phyloP scores from a whole-genome alignment of 352 stramenopile species.

The Pythium dissotocum region DNA sequence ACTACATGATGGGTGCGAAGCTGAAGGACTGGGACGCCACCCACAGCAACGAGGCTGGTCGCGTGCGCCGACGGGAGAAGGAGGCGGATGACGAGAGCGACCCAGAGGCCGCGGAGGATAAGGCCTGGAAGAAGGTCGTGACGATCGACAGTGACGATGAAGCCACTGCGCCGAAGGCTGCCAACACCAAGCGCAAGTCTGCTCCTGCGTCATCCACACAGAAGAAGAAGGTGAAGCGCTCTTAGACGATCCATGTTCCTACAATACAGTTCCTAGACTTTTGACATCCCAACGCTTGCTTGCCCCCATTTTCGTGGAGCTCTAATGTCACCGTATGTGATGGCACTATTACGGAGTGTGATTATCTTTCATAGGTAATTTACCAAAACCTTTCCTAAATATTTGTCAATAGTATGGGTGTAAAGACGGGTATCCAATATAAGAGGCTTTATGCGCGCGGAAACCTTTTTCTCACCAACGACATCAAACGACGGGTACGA shows the following conservation, averaged over 20 bases:
- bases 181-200: constrained; percentile 38
- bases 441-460: constrained; percentile 17
- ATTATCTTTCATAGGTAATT: neutral
- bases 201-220: constrained; percentile 27
- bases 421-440: neutral
- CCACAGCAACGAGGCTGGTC: constrained; percentile 26
- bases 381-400: neutral
- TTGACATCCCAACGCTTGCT: neutral
- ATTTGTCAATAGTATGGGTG: neutral
- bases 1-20: constrained; percentile 88
- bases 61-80: constrained; percentile 22
- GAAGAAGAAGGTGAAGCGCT: constrained; percentile 40
- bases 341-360: neutral
- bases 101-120: constrained; percentile 60
- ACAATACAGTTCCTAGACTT: constrained; percentile 11
- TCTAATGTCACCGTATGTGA: neutral
- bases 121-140: constrained; percentile 65
- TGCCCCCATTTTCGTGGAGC: neutral
- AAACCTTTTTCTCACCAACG: constrained; percentile 27
- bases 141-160: constrained; percentile 58
- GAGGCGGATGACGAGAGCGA: constrained; percentile 47
- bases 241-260: constrained; percentile 18
- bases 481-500: constrained; percentile 5
- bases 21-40: constrained; percentile 82
- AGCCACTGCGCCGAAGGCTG: constrained; percentile 6